A percentile compares a stretch with the other conserved stretches of the same genome.
Evolutionary conservation across 2,329 filamentous ascomycete genomes (phyloP).

Genomic region (Fusarium oxysporum): DNA sequence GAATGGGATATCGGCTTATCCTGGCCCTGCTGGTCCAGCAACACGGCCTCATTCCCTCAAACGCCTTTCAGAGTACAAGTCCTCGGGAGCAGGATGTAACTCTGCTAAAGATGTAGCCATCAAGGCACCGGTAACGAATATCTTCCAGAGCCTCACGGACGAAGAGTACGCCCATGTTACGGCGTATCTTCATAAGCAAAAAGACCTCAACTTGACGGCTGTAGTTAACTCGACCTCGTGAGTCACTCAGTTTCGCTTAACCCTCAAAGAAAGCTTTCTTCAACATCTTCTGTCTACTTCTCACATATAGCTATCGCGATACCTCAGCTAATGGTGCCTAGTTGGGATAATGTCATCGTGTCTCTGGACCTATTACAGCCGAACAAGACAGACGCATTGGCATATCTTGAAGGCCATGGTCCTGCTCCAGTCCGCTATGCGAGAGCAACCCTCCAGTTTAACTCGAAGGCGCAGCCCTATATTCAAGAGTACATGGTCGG

Average conservation of each 20-base stretch:
- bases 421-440: conserved; percentile 56
- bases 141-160: conserved; percentile 30
- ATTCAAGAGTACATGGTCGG: conserved; percentile 61
- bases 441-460: conserved; percentile 51
- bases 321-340: neutral
- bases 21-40: conserved; percentile 10
- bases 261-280: neutral
- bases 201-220: conserved; percentile 27
- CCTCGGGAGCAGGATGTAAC: neutral
- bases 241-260: neutral
- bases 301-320: neutral
- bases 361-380: conserved; percentile 54
- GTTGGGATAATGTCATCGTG: conserved; percentile 37
- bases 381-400: conserved; percentile 62
- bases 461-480: conserved; percentile 33
- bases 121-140: conserved; percentile 14
- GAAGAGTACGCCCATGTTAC: conserved; percentile 30
- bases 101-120: neutral
- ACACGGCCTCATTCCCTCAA: conserved; percentile 17
- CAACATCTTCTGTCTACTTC: neutral
- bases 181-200: conserved; percentile 21
- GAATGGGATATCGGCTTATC: neutral
- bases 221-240: conserved; percentile 32
- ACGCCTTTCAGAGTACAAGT: neutral
- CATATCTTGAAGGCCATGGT: conserved; percentile 56